Conservation (phyloP, 768 basidiomycete species). For the Hysterangium stoloniferum region DNA sequence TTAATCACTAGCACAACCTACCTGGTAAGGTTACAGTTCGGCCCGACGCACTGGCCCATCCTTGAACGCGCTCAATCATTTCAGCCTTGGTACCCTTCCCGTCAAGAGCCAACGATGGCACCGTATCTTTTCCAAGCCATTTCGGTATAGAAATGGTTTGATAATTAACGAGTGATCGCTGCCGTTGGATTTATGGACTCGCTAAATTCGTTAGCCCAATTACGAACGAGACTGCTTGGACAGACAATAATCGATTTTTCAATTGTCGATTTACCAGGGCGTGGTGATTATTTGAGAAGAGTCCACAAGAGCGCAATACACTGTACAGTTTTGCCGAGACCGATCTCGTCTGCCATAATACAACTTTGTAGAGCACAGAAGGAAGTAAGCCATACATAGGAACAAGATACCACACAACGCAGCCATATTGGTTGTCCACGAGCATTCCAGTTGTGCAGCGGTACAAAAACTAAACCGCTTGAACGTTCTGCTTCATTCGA, state of each 20-base stretch:
- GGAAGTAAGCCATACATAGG: not conserved
- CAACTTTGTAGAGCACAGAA: constrained; percentile 58
- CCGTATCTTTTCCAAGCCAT: constrained; percentile 85
- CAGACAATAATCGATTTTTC: constrained; percentile 98
- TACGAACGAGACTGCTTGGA: constrained; percentile 92
- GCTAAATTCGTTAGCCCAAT: constrained; percentile 98
- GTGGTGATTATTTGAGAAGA: constrained; percentile 88
- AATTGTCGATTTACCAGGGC: constrained; percentile 76
- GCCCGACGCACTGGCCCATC: constrained; percentile 87
- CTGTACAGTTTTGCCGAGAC: constrained; percentile 92
- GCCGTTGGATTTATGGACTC: constrained; percentile 19
- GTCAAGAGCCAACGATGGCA: constrained; percentile 82
- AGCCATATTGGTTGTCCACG: constrained; percentile 68
- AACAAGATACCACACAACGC: not conserved
- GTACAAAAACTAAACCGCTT: constrained; percentile 71
- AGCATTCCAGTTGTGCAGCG: constrained; percentile 91
- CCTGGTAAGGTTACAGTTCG: constrained; percentile 90
- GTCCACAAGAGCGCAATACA: constrained; percentile 97
- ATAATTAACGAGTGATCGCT: not conserved
- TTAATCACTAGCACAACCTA: constrained; percentile 24
- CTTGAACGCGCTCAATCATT: constrained; percentile 66
- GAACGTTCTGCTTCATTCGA: constrained; percentile 3
- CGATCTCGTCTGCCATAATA: constrained; percentile 99
- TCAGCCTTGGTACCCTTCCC: constrained; percentile 86
- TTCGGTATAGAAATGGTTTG: constrained; percentile 49